Percentiles rank a stretch among this genome's conserved stretches.
phyloP scores from a whole-genome alignment of 371 early-diverging fungal genomes.

The Circinella minor region DNA sequence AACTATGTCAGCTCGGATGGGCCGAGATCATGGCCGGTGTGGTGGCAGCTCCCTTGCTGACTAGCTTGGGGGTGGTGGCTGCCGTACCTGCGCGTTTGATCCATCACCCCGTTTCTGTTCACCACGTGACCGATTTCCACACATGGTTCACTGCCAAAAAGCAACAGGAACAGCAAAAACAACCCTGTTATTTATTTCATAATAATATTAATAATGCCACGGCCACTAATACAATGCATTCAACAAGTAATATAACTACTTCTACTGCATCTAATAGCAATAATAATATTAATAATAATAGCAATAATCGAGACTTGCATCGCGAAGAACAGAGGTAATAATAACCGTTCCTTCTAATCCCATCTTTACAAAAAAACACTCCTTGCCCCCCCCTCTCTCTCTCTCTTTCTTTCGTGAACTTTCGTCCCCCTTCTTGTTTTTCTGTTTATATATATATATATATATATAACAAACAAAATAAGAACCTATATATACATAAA shows the following conservation, averaged over 20 bases:
- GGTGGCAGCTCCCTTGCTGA: constrained; percentile 35
- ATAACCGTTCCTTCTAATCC: too few species aligned
- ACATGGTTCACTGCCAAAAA: not conserved
- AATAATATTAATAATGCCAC: not conserved
- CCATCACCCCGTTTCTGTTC: constrained; percentile 3
- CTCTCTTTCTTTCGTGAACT: too few species aligned
- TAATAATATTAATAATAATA: not conserved
- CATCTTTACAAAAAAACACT: too few species aligned
- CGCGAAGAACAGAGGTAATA: constrained; percentile 15
- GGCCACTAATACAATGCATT: not conserved
- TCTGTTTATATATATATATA: not conserved
- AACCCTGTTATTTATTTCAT: not conserved
- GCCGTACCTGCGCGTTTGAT: constrained; percentile 11
- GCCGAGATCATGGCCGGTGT: constrained; percentile 33
- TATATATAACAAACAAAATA: not conserved
- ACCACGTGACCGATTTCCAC: constrained; percentile 10
- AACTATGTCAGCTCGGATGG: constrained; percentile 36
- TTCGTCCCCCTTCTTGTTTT: too few species aligned
- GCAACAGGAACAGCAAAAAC: not conserved
- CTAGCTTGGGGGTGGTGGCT: constrained; percentile 12
- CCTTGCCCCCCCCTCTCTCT: too few species aligned
- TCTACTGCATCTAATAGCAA: not conserved
- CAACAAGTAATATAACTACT: not conserved
- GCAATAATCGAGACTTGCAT: constrained; percentile 5
- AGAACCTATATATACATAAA: not conserved